Percentiles rank a stretch among this genome's conserved stretches.
phyloP scores from a whole-genome alignment of 257 asterid genomes.

The Fraxinus pennsylvanica region DNA sequence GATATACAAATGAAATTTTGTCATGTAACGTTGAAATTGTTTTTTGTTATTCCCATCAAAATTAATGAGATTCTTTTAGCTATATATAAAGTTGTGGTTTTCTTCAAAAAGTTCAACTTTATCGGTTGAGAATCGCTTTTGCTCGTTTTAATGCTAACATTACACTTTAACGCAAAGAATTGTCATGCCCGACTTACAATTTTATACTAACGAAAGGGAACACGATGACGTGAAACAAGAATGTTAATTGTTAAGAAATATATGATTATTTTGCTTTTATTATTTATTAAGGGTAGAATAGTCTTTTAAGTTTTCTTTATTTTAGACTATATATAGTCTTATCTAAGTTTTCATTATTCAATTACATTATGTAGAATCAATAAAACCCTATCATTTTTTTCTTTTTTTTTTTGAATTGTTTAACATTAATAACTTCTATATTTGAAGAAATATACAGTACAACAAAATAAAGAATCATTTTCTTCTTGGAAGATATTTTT shows the following conservation, averaged over 20 bases:
- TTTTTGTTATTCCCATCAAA: background rate
- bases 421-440: background rate
- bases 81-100: no score
- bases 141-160: background rate
- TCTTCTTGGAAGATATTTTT: constrained; percentile 1
- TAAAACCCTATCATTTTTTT: no score
- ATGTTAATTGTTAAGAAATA: background rate
- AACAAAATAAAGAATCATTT: constrained; percentile 5
- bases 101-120: no score
- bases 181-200: no score
- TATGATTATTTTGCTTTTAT: no score
- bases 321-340: no score
- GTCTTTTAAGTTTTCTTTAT: no score
- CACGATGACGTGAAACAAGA: background rate
- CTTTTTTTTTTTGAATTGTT: no score
- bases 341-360: no score
- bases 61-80: background rate
- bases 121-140: background rate
- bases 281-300: no score
- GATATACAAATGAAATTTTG: background rate
- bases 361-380: no score
- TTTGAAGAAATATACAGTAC: background rate
- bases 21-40: background rate
- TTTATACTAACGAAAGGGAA: background rate
- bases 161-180: no score